A percentile compares a stretch with the other conserved stretches of the same genome.
Evolutionary conservation across 1,284 basidiomycete species (phyloP).

Genomic region (Cryptococcus amylolentus): DNA sequence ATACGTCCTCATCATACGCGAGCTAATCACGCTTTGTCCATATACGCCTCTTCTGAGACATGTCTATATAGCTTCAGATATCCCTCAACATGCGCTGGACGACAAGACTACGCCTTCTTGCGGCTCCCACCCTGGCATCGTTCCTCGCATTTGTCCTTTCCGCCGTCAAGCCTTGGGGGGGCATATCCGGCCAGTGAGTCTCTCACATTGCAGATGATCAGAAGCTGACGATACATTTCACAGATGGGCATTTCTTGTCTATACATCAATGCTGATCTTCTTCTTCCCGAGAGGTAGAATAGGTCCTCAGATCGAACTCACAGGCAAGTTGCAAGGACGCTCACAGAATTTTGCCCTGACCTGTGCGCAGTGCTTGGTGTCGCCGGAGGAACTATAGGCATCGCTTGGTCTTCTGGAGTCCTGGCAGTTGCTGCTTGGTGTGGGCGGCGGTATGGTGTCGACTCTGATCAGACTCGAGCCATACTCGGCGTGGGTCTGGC

Average conservation of each 20-base stretch:
- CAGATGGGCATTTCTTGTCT: slow-evolving; percentile 47
- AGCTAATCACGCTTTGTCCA: no score
- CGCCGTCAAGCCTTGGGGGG: slow-evolving; percentile 31
- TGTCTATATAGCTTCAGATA: no score
- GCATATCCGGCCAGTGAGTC: slow-evolving; percentile 39
- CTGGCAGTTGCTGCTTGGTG: slow-evolving; percentile 41
- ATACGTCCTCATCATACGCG: no score
- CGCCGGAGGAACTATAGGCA: slow-evolving; percentile 31
- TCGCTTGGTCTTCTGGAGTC: slow-evolving; percentile 38
- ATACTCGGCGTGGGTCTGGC: slow-evolving; percentile 41
- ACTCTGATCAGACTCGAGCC: slow-evolving; percentile 29
- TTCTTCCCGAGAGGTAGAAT: slow-evolving; percentile 47
- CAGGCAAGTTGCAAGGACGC: slow-evolving; percentile 23
- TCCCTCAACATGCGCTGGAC: slow-evolving; percentile 8
- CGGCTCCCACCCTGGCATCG: slow-evolving; percentile 29
- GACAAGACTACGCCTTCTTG: slow-evolving; percentile 14
- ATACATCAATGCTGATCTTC: slow-evolving; percentile 46
- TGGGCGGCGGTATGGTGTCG: slow-evolving; percentile 27
- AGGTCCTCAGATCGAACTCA: slow-evolving; percentile 41
- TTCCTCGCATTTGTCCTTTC: slow-evolving; percentile 41
- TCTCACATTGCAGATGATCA: neutral
- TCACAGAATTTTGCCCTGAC: no score
- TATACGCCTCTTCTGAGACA: no score
- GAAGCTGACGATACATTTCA: slow-evolving; percentile 5
- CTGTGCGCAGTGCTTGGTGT: slow-evolving; percentile 29